phyloP scores from a whole-genome alignment of 2,329 filamentous ascomycete genomes.

The Cucurbitaria berberidis region DNA sequence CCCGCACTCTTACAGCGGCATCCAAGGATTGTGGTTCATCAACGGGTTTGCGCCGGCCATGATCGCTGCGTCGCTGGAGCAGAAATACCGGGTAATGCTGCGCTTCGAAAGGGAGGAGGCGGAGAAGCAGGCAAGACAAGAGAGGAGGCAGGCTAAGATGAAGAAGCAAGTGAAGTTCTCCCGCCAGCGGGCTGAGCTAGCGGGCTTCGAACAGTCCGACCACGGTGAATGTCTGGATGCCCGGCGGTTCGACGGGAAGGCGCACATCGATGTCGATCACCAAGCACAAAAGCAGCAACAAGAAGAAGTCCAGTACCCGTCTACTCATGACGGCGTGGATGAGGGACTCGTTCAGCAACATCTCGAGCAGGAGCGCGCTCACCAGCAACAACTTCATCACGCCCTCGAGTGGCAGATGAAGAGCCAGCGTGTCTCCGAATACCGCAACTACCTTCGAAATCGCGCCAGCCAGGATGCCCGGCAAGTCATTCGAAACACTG shows the following conservation, averaged over 20 bases:
- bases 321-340: neutral
- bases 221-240: neutral
- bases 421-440: conserved; percentile 26
- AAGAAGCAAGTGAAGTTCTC: conserved; percentile 5
- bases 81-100: conserved; percentile 37
- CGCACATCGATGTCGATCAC: neutral
- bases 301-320: neutral
- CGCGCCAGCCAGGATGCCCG: conserved; percentile 18
- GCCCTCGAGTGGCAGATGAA: conserved; percentile 26
- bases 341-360: neutral
- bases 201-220: neutral
- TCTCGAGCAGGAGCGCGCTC: neutral
- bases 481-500: conserved; percentile 6
- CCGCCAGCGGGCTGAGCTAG: neutral
- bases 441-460: conserved; percentile 24
- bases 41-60: conserved; percentile 31
- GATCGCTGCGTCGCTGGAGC: conserved; percentile 32
- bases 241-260: neutral
- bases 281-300: neutral
- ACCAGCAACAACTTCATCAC: conserved; percentile 3
- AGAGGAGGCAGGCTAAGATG: conserved; percentile 10
- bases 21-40: conserved; percentile 31
- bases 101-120: conserved; percentile 25
- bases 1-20: conserved; percentile 6
- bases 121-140: conserved; percentile 6